phyloP scores from a whole-genome alignment of 352 stramenopile genomes.

The Phytopythium aichiense region DNA sequence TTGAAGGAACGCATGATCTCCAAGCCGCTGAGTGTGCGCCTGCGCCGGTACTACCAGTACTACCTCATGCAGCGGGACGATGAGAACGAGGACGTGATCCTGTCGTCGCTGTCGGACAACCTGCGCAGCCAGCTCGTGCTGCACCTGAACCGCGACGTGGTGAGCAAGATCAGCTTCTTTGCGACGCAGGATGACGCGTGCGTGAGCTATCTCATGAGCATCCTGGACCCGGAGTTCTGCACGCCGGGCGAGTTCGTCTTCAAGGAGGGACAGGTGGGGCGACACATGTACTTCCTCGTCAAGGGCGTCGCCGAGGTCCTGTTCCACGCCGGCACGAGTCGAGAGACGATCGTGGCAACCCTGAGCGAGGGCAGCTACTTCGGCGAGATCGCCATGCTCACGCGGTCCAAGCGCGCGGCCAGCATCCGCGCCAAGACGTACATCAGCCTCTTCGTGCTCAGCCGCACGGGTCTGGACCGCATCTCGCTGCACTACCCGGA shows the following conservation, averaged over 20 bases:
- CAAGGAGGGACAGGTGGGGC: slow-evolving; percentile 73
- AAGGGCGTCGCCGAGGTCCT: slow-evolving; percentile 71
- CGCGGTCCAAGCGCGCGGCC: slow-evolving; percentile 67
- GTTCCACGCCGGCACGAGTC: slow-evolving; percentile 46
- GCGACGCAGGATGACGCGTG: slow-evolving; percentile 73
- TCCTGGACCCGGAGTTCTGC: slow-evolving; percentile 74
- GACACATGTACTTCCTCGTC: slow-evolving; percentile 85
- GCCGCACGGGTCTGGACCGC: slow-evolving; percentile 57
- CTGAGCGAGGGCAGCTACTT: slow-evolving; percentile 76
- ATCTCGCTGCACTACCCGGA: slow-evolving; percentile 78
- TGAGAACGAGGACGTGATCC: slow-evolving; percentile 65
- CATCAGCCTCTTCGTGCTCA: slow-evolving; percentile 75
- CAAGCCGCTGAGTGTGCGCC: slow-evolving; percentile 39
- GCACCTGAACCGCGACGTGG: slow-evolving; percentile 76
- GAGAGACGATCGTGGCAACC: slow-evolving; percentile 57
- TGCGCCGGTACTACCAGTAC: slow-evolving; percentile 80
- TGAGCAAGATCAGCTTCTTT: slow-evolving; percentile 82
- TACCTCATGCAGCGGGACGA: slow-evolving; percentile 72
- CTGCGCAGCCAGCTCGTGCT: slow-evolving; percentile 69
- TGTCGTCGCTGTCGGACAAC: slow-evolving; percentile 69
- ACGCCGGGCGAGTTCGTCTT: slow-evolving; percentile 79
- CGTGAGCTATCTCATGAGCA: slow-evolving; percentile 81
- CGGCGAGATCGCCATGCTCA: slow-evolving; percentile 80
- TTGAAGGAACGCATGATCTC: slow-evolving; percentile 60
- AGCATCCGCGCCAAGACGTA: slow-evolving; percentile 80